Base-by-base conservation (phyloP, 1,139 yeast species). In the Pichia sp. region DNA sequence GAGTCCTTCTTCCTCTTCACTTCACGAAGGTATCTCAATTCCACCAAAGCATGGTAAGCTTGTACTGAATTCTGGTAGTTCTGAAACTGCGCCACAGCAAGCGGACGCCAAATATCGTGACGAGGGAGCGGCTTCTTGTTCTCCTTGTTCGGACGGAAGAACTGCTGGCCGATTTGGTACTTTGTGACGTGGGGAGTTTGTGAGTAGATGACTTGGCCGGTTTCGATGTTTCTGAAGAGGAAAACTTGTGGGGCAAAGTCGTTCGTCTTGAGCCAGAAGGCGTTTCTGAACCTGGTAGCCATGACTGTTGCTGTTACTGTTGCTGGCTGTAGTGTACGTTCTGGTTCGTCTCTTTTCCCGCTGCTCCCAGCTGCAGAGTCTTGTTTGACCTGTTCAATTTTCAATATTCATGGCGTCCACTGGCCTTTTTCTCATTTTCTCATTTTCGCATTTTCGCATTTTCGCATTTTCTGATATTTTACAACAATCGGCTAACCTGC, bases 191-290 rank as follows among this genome's bases (percentile, higher is more conserved):
- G 77, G 15, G 93, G 94, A 19, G 84, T 75, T 60, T 87, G 96
- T 3, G 96, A 79, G 59, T 86, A 88, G 30, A 85, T 62, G 16
- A 87, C 93, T 63, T 88, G 96, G 6, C 96, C 96, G 27, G 82
- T 71, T 60, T 85, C 93, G 38, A 85, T 63, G 64, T 88, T 87
- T 55, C 93, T 75, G 65, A 83, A 88, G 35, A 86, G 61, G 55
- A 71, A 85, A 19, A 88, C 82, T 52, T 81, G 86, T 9, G 96
- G 96, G 3, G 88, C 94, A 56, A 74, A 72, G 11, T 72, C 71
- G 40, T 68, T 66, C 44, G 60, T 56, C 35, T 64, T 59, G 31
- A 77, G 60, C 82, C 82, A 76, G 37, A 35, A 30, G 12, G 56
- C 35, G 23, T 46, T 47, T 46, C 62, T 53, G 38, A 58, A 56